These are phyloP conservation scores for Cyclocybe cylindracea DNA, from an alignment of 768 basidiomycete species.

Conservation along the genomic window DNA sequence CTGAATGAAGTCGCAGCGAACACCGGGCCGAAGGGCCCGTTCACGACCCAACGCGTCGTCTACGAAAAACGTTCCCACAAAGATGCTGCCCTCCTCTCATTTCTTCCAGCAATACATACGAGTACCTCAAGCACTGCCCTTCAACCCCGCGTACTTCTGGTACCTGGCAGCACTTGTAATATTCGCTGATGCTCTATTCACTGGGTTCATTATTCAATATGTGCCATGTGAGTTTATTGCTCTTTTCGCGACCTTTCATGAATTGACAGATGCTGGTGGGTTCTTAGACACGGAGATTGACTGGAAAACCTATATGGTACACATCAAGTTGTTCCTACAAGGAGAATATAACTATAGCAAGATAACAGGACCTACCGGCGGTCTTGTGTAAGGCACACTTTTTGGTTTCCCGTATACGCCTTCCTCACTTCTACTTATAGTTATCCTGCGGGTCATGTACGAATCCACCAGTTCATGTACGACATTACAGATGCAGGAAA, in stretches of 20 bases:
- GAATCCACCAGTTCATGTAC: conserved; percentile 76
- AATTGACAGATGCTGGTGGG: conserved; percentile 12
- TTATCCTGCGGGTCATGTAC: conserved; percentile 93
- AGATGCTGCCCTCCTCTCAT: conserved; percentile 7
- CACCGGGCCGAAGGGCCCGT: too few species aligned
- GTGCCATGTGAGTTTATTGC: conserved; percentile 69
- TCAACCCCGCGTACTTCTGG: conserved; percentile 67
- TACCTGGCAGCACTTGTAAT: conserved; percentile 62
- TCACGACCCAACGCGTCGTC: background rate
- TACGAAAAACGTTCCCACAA: conserved; percentile 2
- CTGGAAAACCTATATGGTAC: conserved; percentile 95
- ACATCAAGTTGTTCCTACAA: conserved; percentile 73
- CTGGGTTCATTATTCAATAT: conserved; percentile 76
- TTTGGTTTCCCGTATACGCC: background rate
- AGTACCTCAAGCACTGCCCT: conserved; percentile 39
- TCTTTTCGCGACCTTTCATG: conserved; percentile 2
- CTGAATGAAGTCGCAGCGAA: too few species aligned
- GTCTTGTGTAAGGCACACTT: conserved; percentile 69
- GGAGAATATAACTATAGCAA: conserved; percentile 83
- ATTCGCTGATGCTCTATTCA: conserved; percentile 75
- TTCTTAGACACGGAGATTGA: conserved; percentile 94
- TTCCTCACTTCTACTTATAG: conserved; percentile 38
- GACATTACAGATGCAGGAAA: conserved; percentile 59
- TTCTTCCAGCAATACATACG: conserved; percentile 19
- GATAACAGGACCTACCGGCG: conserved; percentile 90